Base-by-base conservation (phyloP, 371 early-diverging fungal species). In the Syncephalis plumigaleata region DNA sequence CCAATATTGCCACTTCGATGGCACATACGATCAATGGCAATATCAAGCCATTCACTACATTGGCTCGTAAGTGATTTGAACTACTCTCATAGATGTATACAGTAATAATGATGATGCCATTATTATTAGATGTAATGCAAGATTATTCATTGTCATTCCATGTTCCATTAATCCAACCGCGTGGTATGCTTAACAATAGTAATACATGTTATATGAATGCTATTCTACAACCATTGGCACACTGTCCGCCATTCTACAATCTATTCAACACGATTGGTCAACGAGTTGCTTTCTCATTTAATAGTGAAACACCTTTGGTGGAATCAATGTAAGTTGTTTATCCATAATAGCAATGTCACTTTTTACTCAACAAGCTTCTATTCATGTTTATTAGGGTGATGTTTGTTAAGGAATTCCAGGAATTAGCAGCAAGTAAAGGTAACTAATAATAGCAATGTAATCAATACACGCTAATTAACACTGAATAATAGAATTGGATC, bases 131-230 rank as follows among this genome's bases (percentile, higher is more conserved):
- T 42, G 68, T 75, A 16, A 61, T 79, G 20, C 58, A 61, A 47
- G 66, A 67, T 36, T 77, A 64, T 48, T 63, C 73, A 36, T 67
- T 71, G 13, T 60, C 60, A 3, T 74, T 65, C 42, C 50, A 55
- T 16, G 63, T 64, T 5, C 64, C 66, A 36, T 62, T 79, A 21
- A 64, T 90, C 25, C 74, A 75, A 47, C 92, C 94, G 15, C 76
- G 94, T 27, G 97, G 97, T 2, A 71, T 96, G 40, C 79, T 88
- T 50, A 96, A 96, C 57, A 83, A 77, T 48, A 94, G 94, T 39
- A 96, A 96, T 66, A 91, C 84, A 64, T 96, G 97, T 62, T 96
- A 90, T 56, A 86, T 94, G 86, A 96, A 94, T 56, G 88, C 84
- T 27, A 84, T 90, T 43, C 64, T 90, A 22, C 91, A 90, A 60